Conservation (phyloP, 805 yeast genomes). For the Metschnikowia gruessii region DNA sequence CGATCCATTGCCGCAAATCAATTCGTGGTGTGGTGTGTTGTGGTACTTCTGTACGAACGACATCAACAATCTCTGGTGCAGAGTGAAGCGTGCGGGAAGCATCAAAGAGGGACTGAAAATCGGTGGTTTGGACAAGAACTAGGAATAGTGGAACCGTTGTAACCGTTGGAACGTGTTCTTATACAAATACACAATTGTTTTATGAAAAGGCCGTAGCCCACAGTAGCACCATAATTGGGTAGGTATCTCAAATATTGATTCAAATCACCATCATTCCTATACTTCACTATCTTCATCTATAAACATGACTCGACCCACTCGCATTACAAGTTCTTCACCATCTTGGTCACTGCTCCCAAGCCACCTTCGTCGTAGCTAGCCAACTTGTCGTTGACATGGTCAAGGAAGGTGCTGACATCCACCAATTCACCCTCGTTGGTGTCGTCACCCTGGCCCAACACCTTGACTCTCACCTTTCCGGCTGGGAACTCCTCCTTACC, state of each 20-base stretch:
- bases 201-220: too few species aligned
- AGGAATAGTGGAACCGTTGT: too few species aligned
- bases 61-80: constrained; percentile 68
- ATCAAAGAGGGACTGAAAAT: constrained; percentile 35
- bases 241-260: too few species aligned
- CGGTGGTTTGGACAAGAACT: constrained; percentile 18
- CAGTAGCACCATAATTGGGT: too few species aligned
- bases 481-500: constrained; percentile 91
- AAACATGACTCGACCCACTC: neutral
- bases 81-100: constrained; percentile 65
- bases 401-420: constrained; percentile 56
- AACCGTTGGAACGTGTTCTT: too few species aligned
- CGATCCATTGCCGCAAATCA: constrained; percentile 71
- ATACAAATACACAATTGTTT: neutral
- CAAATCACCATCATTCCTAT: neutral
- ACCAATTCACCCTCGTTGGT: constrained; percentile 82
- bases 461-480: constrained; percentile 82
- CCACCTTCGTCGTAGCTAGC: constrained; percentile 47
- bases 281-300: neutral
- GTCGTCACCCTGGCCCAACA: constrained; percentile 84
- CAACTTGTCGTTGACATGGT: constrained; percentile 41
- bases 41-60: constrained; percentile 68
- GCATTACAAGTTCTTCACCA: constrained; percentile 51
- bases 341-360: constrained; percentile 59
- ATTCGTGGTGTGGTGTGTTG: constrained; percentile 76